Base-by-base conservation (phyloP, 352 stramenopile genomes). In the Globisporangium recalcitrans region DNA sequence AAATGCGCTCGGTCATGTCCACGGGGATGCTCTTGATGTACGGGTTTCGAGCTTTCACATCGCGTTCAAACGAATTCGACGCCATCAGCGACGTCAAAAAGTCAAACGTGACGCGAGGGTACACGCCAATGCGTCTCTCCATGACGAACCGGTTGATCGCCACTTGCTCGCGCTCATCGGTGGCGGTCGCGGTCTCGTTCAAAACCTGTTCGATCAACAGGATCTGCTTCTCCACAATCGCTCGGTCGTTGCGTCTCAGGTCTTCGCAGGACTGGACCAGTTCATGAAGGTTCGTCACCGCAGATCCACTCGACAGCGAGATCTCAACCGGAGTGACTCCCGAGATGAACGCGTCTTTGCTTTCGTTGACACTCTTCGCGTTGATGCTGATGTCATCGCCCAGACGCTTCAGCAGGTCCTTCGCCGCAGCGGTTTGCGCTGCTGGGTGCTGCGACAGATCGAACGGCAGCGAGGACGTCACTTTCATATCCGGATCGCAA, bases 351-450 rank as follows among this genome's bases (percentile, higher is more conserved):
- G 82, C 81, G 57, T 95, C 83, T 54, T 93, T 87, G 42, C 81
- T 90, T 14, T 64, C 71, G 26, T 93, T 93, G 40, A 89, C 80
- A 7, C 68, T 72, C 47, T 84, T 68, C 8, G 87, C 85, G 51
- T 95, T 90, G 9, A 85, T 87, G n/a, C 82, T 76, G 49, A 98
- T 94, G 65, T 99, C 97, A 38, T 97, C 88, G 4, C 68, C 69
- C 4, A 99, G 85, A 24, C 97, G 80, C 60, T 95, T 88, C 22
- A 98, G 85, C 40, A 98, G 88, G 64, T 97, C 93, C 70, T 97
- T 93, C 7, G 95, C 97, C 53, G 96, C 97, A 47, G 96, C 90
- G 21, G 93, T 98, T 66, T 97, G 88, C 16, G 87, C 92, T 44
- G 70, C 90, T 55, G 80, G 92, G 36, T 98, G 95, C 13, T 77